These are phyloP conservation scores for Apophysomyces sp. DNA, from an alignment of 371 early-diverging fungal genomes.

Conservation along the genomic window DNA sequence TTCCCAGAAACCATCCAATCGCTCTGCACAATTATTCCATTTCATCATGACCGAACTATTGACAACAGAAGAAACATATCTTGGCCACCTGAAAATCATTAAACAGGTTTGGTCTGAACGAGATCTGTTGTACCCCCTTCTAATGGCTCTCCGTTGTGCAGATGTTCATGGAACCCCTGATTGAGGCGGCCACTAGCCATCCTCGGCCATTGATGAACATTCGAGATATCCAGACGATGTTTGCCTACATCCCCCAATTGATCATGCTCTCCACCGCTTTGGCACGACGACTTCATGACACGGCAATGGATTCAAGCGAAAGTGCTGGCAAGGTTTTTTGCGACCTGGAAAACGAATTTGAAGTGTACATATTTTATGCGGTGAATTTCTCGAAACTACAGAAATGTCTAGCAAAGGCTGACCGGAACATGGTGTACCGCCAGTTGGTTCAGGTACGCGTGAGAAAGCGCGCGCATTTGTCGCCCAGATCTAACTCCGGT, in stretches of 20 bases:
- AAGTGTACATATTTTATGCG: conserved; percentile 43
- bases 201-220: conserved; percentile 35
- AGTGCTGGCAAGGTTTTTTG: conserved; percentile 42
- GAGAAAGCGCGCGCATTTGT: conserved; percentile 7
- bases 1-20: conserved; percentile 13
- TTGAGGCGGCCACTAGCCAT: conserved; percentile 33
- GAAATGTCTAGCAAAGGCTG: conserved; percentile 24
- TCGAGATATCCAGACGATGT: conserved; percentile 40
- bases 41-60: conserved; percentile 44
- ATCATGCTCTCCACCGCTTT: conserved; percentile 37
- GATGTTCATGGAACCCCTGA: conserved; percentile 52
- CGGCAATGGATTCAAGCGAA: conserved; percentile 11
- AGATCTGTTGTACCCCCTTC: background rate
- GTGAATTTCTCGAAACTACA: conserved; percentile 38
- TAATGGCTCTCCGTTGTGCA: conserved; percentile 8
- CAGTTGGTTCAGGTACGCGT: conserved; percentile 29
- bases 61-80: conserved; percentile 48
- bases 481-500: conserved; percentile 13
- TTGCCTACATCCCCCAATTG: conserved; percentile 43
- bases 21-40: conserved; percentile 33
- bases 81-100: conserved; percentile 39
- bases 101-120: conserved; percentile 34
- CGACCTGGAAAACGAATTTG: conserved; percentile 35
- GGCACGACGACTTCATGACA: conserved; percentile 26
- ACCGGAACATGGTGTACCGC: conserved; percentile 32